phyloP scores from a whole-genome alignment of 495 filamentous ascomycete genomes.

The Beverwykella pulmonaria region DNA sequence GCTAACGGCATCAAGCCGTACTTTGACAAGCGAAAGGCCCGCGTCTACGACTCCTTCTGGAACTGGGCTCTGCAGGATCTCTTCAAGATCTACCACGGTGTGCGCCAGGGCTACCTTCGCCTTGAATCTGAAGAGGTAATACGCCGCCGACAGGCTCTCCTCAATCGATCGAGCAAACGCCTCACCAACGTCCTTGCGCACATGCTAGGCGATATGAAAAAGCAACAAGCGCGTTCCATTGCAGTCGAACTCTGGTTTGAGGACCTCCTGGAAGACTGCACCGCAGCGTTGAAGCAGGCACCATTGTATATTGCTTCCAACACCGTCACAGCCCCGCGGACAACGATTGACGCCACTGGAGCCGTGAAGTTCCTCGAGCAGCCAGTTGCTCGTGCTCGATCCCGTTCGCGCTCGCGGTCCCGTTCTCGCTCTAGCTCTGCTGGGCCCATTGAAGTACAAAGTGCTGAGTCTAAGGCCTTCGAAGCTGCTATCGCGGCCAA shows the following conservation, averaged over 20 bases:
- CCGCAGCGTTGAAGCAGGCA: conserved; percentile 50
- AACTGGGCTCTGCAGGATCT: conserved; percentile 98
- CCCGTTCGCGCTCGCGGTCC: neutral
- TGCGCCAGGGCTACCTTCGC: conserved; percentile 88
- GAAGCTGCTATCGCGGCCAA: conserved; percentile 9
- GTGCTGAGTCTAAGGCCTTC: conserved; percentile 56
- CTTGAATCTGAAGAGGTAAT: conserved; percentile 93
- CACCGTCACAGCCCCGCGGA: conserved; percentile 86
- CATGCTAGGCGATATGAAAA: conserved; percentile 97
- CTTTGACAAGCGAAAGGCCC: conserved; percentile 86
- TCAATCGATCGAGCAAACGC: conserved; percentile 85
- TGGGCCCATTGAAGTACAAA: conserved; percentile 53
- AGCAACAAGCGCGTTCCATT: conserved; percentile 91
- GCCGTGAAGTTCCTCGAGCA: conserved; percentile 84
- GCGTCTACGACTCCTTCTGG: conserved; percentile 95
- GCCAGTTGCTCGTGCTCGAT: conserved; percentile 66
- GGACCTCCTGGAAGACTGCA: conserved; percentile 92
- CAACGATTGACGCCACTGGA: conserved; percentile 81
- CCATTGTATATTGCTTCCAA: conserved; percentile 92
- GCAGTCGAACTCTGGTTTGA: conserved; percentile 81
- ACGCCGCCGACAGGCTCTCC: conserved; percentile 91
- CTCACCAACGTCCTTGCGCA: conserved; percentile 71
- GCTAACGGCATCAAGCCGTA: conserved; percentile 87
- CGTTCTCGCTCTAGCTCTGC: conserved; percentile 36
- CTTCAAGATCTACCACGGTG: conserved; percentile 94